phyloP scores from a whole-genome alignment of 2,329 filamentous ascomycete genomes.

The Talaromyces rugulosus region DNA sequence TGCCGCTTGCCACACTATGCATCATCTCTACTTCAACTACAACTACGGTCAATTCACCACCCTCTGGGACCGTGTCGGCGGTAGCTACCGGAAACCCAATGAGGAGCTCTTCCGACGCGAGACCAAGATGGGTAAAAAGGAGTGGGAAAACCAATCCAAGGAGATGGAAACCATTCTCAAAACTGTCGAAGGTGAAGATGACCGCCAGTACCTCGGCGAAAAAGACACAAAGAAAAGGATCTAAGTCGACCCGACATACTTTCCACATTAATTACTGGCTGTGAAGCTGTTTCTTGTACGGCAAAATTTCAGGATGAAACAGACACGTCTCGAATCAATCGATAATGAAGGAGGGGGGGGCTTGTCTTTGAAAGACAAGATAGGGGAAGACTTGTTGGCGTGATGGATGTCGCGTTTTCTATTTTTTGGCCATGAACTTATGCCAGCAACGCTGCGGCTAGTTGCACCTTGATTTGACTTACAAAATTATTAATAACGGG shows the following conservation, averaged over 20 bases:
- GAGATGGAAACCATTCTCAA: conserved; percentile 73
- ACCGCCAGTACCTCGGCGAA: conserved; percentile 38
- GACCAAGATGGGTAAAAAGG: conserved; percentile 74
- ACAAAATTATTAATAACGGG: neutral
- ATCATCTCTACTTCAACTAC: conserved; percentile 83
- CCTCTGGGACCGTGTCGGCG: conserved; percentile 81
- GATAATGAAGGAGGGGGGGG: neutral
- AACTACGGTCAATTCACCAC: conserved; percentile 96
- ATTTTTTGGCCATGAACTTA: neutral
- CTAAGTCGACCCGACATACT: conserved; percentile 17
- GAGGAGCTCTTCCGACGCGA: conserved; percentile 79
- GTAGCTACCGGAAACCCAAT: conserved; percentile 82
- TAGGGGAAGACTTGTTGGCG: neutral
- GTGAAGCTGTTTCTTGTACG: neutral
- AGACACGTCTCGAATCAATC: neutral
- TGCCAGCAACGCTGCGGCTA: neutral
- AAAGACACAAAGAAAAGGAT: conserved; percentile 33
- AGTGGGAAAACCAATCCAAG: conserved; percentile 73
- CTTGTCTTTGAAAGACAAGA: neutral
- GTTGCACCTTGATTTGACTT: neutral
- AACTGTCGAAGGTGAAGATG: conserved; percentile 62
- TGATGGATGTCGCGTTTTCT: neutral
- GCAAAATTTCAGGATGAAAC: neutral
- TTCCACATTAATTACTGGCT: neutral
- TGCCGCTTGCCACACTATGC: conserved; percentile 88